Conservation (phyloP, 192 early-diverging fungal species). For the Entomortierella beljakovae region DNA sequence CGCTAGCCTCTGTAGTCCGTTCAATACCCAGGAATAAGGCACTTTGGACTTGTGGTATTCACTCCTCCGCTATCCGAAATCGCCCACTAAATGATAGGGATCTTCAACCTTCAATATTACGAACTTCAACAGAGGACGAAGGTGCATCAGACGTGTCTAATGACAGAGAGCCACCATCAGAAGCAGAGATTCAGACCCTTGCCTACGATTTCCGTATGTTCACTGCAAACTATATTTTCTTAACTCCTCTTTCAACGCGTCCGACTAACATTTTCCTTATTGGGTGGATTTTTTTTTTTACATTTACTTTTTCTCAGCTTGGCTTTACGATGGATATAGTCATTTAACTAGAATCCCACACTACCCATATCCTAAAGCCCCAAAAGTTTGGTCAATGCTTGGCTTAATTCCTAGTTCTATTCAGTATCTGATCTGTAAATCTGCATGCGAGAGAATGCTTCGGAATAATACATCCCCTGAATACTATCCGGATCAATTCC, state of each 20-base stretch:
- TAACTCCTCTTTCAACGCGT: background rate
- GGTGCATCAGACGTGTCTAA: background rate
- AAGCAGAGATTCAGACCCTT: conserved; percentile 21
- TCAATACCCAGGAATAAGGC: conserved; percentile 23
- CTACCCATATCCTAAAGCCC: conserved; percentile 58
- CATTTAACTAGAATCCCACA: conserved; percentile 53
- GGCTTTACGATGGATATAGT: conserved; percentile 36
- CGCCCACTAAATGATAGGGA: conserved; percentile 2
- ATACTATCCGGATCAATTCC: conserved; percentile 64
- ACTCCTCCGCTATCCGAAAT: conserved; percentile 3
- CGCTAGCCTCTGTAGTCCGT: background rate
- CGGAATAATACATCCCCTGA: conserved; percentile 54
- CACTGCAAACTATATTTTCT: background rate
- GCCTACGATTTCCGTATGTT: conserved; percentile 48
- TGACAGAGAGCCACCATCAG: conserved; percentile 15
- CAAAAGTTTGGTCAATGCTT: conserved; percentile 52
- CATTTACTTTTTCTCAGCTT: no score
- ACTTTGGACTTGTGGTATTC: conserved; percentile 16
- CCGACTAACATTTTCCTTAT: no score
- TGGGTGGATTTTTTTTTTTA: no score
- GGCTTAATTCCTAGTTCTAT: conserved; percentile 50
- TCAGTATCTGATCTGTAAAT: conserved; percentile 57
- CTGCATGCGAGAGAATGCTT: conserved; percentile 55
- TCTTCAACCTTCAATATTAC: background rate
- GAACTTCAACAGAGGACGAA: background rate